These are phyloP conservation scores for Globisporangium radiosum DNA, from an alignment of 352 stramenopile genomes.

Conservation along the genomic window DNA sequence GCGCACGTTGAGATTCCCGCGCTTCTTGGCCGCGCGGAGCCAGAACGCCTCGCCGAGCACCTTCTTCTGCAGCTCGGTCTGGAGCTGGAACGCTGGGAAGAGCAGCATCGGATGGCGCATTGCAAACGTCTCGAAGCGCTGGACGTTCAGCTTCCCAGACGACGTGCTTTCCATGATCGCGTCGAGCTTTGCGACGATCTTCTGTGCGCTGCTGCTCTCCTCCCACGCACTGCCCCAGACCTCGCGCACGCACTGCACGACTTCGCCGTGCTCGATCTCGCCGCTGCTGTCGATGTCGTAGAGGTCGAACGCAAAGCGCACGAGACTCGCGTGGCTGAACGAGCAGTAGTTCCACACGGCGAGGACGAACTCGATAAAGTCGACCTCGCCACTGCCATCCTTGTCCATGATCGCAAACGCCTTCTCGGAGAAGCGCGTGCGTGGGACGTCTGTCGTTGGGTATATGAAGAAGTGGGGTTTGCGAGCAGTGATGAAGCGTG, in stretches of 20 bases:
- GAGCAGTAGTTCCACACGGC: constrained; percentile 78
- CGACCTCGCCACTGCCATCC: constrained; percentile 56
- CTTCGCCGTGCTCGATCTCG: constrained; percentile 56
- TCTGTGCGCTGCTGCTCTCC: constrained; percentile 37
- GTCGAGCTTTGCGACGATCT: constrained; percentile 52
- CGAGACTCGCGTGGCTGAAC: constrained; percentile 52
- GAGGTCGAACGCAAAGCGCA: constrained; percentile 66
- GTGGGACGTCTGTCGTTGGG: constrained; percentile 32
- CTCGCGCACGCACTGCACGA: constrained; percentile 39
- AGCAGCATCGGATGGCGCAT: constrained; percentile 55
- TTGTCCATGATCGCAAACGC: constrained; percentile 68
- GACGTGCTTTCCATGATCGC: constrained; percentile 30
- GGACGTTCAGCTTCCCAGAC: constrained; percentile 26
- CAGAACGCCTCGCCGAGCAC: constrained; percentile 57
- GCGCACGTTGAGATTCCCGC: constrained; percentile 22
- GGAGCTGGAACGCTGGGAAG: constrained; percentile 60
- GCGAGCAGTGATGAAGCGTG: too few species aligned
- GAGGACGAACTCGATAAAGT: constrained; percentile 73
- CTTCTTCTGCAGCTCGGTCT: constrained; percentile 56
- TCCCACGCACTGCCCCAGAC: constrained; percentile 59
- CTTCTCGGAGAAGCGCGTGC: constrained; percentile 61
- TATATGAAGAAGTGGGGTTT: background rate
- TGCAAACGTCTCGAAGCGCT: constrained; percentile 51
- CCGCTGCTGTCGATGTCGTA: constrained; percentile 67
- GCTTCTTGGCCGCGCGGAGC: constrained; percentile 37